Evolutionary conservation across 768 basidiomycete genomes (phyloP).

Genomic region (Coprinellus aureogranulatus): DNA sequence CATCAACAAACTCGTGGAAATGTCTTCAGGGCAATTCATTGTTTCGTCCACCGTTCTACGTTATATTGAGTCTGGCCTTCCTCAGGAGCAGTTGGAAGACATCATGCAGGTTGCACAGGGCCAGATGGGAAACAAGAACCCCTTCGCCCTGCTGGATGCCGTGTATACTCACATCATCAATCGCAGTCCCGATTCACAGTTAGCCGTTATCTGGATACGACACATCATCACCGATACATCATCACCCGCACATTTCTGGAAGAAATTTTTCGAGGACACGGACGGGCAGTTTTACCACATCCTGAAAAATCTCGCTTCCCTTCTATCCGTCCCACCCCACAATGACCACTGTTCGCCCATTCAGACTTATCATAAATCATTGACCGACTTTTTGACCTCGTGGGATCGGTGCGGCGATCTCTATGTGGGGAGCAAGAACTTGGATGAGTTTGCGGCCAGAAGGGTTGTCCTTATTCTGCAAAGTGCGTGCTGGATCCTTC

Average conservation of each 20-base stretch:
- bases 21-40: conserved; percentile 2
- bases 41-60: background rate
- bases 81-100: background rate
- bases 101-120: background rate
- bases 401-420: background rate
- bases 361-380: background rate
- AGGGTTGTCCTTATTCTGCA: no score
- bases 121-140: background rate
- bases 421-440: no score
- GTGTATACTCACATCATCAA: conserved; percentile 1
- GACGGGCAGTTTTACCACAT: background rate
- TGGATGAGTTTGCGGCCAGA: no score
- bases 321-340: no score
- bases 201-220: no score
- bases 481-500: no score
- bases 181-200: no score
- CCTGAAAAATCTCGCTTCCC: background rate
- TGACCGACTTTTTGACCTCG: background rate
- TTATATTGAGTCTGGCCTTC: background rate
- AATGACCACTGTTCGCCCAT: no score
- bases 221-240: no score
- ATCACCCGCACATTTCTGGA: no score
- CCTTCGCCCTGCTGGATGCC: background rate
- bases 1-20: background rate
- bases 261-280: no score